Conservation (phyloP, 495 filamentous ascomycete genomes). For the Cercophora sp. region DNA sequence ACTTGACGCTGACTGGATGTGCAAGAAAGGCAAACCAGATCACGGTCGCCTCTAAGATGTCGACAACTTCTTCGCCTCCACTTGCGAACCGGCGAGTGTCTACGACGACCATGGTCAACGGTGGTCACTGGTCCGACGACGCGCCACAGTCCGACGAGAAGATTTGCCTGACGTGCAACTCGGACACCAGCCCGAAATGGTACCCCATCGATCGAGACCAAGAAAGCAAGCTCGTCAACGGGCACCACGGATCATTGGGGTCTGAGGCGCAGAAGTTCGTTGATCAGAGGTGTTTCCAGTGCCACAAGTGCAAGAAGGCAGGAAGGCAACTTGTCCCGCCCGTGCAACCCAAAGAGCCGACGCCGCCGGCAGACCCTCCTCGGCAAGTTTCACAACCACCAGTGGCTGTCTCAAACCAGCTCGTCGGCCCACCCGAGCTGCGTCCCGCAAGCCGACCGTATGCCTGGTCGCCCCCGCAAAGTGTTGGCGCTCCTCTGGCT, state of each 20-base stretch:
- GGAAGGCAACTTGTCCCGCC: slow-evolving; percentile 35
- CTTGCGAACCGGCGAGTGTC: slow-evolving; percentile 36
- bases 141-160: slow-evolving; percentile 35
- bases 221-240: slow-evolving; percentile 40
- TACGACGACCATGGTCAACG: slow-evolving; percentile 27
- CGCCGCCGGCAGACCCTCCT: slow-evolving; percentile 31
- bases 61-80: slow-evolving; percentile 16
- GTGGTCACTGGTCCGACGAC: slow-evolving; percentile 18
- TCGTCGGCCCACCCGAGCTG: slow-evolving; percentile 37
- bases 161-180: slow-evolving; percentile 54
- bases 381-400: slow-evolving; percentile 33
- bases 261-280: slow-evolving; percentile 44
- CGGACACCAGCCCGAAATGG: slow-evolving; percentile 61
- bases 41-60: slow-evolving; percentile 38
- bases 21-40: slow-evolving; percentile 72
- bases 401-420: slow-evolving; percentile 40
- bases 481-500: slow-evolving; percentile 12
- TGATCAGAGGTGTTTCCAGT: slow-evolving; percentile 50
- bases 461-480: slow-evolving; percentile 17
- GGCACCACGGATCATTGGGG: slow-evolving; percentile 34
- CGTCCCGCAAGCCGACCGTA: slow-evolving; percentile 17
- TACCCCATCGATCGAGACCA: slow-evolving; percentile 43
- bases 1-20: slow-evolving; percentile 82
- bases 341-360: slow-evolving; percentile 25
- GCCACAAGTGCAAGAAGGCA: slow-evolving; percentile 53